Conservation (phyloP, 2,329 filamentous ascomycete species). For the Xylariaceae sp. region DNA sequence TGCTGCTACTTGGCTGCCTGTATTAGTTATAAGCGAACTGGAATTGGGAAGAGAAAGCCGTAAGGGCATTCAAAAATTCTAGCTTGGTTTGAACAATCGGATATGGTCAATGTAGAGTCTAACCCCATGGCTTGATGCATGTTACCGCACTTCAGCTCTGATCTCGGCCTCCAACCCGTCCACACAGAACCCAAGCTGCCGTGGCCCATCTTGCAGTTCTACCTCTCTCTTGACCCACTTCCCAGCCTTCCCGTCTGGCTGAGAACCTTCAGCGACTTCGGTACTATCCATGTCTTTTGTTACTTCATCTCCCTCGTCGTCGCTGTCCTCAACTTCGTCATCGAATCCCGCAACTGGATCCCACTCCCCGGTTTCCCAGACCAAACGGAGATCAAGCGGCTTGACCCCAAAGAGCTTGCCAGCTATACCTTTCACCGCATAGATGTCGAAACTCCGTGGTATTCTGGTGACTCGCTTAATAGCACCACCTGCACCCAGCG, state of each 20-base stretch:
- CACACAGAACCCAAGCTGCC: slow-evolving; percentile 78
- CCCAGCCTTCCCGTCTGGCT: slow-evolving; percentile 34
- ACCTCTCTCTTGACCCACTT: slow-evolving; percentile 75
- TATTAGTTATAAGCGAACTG: no score
- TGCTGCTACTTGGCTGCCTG: no score
- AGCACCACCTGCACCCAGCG: slow-evolving; percentile 1
- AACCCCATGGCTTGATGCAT: no score
- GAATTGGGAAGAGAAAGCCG: no score
- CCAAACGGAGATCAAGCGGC: slow-evolving; percentile 61
- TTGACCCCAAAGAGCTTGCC: slow-evolving; percentile 63
- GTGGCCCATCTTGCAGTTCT: slow-evolving; percentile 73
- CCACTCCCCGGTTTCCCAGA: slow-evolving; percentile 91
- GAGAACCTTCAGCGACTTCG: slow-evolving; percentile 13
- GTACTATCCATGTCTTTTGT: slow-evolving; percentile 21
- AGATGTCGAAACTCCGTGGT: slow-evolving; percentile 75
- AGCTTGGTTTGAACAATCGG: no score
- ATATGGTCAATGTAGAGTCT: no score
- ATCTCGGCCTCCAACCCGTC: slow-evolving; percentile 68
- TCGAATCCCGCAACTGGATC: slow-evolving; percentile 68
- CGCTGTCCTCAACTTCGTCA: slow-evolving; percentile 51
- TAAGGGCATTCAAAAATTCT: no score
- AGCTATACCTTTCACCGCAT: slow-evolving; percentile 74
- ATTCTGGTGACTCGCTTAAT: slow-evolving; percentile 45
- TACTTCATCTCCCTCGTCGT: slow-evolving; percentile 46
- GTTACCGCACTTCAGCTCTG: slow-evolving; percentile 56